A percentile compares a stretch with the other conserved stretches of the same genome.
These are phyloP conservation scores for Colletotrichum chlorophyti DNA, from an alignment of 2,329 filamentous ascomycete species.

Conservation along the genomic window DNA sequence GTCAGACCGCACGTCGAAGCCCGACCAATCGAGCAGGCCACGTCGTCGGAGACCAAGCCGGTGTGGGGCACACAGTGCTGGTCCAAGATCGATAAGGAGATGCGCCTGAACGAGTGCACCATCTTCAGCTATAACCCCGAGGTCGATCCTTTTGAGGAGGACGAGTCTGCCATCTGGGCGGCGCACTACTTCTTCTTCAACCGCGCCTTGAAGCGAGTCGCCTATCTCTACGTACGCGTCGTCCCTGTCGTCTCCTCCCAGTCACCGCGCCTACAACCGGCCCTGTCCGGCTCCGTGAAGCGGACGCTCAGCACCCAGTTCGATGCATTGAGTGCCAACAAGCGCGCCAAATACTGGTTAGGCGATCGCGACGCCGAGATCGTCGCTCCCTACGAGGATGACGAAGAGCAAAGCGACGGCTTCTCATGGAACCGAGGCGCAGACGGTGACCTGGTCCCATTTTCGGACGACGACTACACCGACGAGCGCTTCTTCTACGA, in stretches of 20 bases:
- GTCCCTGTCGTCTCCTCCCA: conserved; percentile 76
- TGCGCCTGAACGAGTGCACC: conserved; percentile 87
- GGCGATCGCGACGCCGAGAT: conserved; percentile 67
- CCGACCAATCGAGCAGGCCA: conserved; percentile 48
- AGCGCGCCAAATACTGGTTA: conserved; percentile 89
- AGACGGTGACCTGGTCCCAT: conserved; percentile 62
- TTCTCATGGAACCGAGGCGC: conserved; percentile 65
- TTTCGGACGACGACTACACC: conserved; percentile 57
- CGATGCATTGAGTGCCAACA: conserved; percentile 64
- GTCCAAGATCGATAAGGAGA: conserved; percentile 91
- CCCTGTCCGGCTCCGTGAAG: conserved; percentile 25
- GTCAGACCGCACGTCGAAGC: conserved; percentile 71
- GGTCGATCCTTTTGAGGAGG: conserved; percentile 89
- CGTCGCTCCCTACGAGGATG: conserved; percentile 53
- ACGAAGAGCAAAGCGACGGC: conserved; percentile 56
- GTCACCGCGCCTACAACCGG: conserved; percentile 37
- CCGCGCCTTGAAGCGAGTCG: conserved; percentile 87
- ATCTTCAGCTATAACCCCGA: conserved; percentile 90
- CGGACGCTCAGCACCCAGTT: conserved; percentile 38
- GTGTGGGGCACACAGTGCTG: conserved; percentile 92
- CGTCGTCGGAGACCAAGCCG: conserved; percentile 49
- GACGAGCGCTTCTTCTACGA: conserved; percentile 54
- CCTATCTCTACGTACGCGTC: conserved; percentile 92
- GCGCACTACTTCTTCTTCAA: conserved; percentile 99
- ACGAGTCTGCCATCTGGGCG: conserved; percentile 93